These are phyloP conservation scores for Sclerotinia trifoliorum DNA, from an alignment of 2,329 filamentous ascomycete genomes.

Conservation along the genomic window DNA sequence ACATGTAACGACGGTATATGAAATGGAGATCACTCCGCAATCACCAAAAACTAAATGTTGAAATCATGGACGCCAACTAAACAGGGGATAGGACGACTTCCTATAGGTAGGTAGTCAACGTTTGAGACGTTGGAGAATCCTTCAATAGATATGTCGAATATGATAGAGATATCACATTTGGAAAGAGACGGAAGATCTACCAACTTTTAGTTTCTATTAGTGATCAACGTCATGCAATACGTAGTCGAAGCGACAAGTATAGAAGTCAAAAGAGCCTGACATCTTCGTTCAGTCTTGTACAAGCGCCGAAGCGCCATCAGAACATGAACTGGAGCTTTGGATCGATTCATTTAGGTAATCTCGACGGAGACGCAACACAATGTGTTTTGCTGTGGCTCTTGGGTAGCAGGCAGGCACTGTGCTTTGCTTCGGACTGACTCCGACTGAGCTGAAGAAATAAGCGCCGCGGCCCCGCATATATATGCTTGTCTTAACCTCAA, in stretches of 20 bases:
- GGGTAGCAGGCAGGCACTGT: not conserved
- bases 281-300: not conserved
- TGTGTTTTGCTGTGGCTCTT: conserved; percentile 11
- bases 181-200: not conserved
- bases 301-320: conserved; percentile 15
- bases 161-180: not conserved
- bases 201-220: not conserved
- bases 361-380: not conserved
- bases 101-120: conserved; percentile 3
- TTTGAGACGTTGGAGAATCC: not conserved
- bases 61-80: not conserved
- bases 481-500: conserved; percentile 6
- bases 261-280: not conserved
- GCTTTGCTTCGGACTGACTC: not conserved
- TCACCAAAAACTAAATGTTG: not conserved
- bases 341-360: not conserved
- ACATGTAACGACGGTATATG: not conserved
- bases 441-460: conserved; percentile 3
- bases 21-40: not conserved
- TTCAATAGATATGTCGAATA: conserved; percentile 4
- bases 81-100: conserved; percentile 10
- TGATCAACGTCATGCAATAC: not conserved
- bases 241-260: not conserved
- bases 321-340: not conserved
- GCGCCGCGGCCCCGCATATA: conserved; percentile 17